A percentile compares a stretch with the other conserved stretches of the same genome.
phyloP scores from a whole-genome alignment of 441 rosid species.

The Isatis lusitanica region DNA sequence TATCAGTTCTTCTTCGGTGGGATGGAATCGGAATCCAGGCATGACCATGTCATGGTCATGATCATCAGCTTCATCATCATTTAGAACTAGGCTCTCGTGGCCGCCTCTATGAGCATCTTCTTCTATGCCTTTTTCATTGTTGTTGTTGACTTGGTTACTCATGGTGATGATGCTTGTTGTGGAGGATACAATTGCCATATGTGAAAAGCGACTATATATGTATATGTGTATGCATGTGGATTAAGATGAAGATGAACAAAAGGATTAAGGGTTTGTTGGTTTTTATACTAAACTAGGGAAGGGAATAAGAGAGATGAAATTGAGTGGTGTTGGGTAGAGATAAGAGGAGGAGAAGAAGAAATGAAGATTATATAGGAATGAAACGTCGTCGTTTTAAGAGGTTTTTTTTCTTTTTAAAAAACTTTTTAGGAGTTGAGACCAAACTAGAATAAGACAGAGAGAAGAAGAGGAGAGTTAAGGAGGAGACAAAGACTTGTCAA shows the following conservation, averaged over 20 bases:
- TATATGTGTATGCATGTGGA: conserved; percentile 32
- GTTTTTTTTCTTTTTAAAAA: no score
- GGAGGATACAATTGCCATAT: conserved; percentile 71
- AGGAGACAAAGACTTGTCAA: conserved; percentile 71
- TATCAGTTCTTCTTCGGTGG: conserved; percentile 96
- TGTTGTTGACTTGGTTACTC: conserved; percentile 43
- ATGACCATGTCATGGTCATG: conserved; percentile 96
- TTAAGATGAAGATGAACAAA: conserved; percentile 22
- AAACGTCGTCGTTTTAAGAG: conserved; percentile 29
- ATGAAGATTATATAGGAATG: conserved; percentile 1
- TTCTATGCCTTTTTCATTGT: conserved; percentile 27
- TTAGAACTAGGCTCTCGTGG: conserved; percentile 25
- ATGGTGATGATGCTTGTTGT: conserved; percentile 46
- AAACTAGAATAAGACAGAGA: conserved; percentile 31
- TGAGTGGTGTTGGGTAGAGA: conserved; percentile 45
- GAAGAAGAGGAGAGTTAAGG: conserved; percentile 39
- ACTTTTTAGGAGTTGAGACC: conserved; percentile 1
- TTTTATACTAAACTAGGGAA: conserved; percentile 32
- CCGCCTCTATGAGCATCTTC: conserved; percentile 28
- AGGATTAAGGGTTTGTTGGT: conserved; percentile 36
- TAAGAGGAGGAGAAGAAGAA: conserved; percentile 33
- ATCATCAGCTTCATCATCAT: conserved; percentile 49
- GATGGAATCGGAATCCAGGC: conserved; percentile 99
- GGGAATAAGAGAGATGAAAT: conserved; percentile 23
- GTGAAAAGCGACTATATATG: conserved; percentile 18